Base-by-base conservation (phyloP, 2,329 filamentous ascomycete species). In the Penicillium brevicompactum region DNA sequence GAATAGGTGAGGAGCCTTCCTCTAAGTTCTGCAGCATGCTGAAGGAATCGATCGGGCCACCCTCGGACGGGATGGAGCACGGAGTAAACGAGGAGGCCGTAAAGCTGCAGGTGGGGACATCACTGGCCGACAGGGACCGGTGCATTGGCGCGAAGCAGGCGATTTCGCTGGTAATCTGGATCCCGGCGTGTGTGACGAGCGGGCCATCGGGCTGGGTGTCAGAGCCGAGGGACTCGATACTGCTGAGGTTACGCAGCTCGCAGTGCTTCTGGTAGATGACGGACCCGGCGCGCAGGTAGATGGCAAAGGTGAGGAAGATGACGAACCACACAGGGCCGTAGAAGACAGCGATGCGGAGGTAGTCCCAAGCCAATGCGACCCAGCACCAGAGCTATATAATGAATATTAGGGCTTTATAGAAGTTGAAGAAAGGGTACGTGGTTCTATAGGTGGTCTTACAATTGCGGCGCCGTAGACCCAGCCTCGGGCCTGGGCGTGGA, bases 391-490 rank as follows among this genome's bases (percentile, higher is more conserved):
- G 74, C 79, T 82, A 53, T 18, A 18, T 2, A 18, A 18, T 2
- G 18, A 18, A 18, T 18, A 18, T 18, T 18, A 18, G 18, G 2
- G 2, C 18, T n/a, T n/a, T n/a, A 18, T 18, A 18, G 18, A 18
- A 18, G 18, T 18, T 18, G n/a, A n/a, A 22, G 3, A 5, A 5
- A 24, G 7, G 9, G 16, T 37, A 13, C n/a, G 8, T 49, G 21
- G 31, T 18, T n/a, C 9, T 18, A n/a, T 32, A 37, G 8, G 10
- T 4, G 13, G 6, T 21, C 76, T 66, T 72, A 82, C 80, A 1
- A 83, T 84, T 27, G 90, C 90, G 62, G 89, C 81, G 1, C 90
- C 90, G 67, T 92, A 92, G 49, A 93, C 81, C 3, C 79, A 82
- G 5, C 84, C 84, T 21, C 77, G 74, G 0, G 69, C 64, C 14